Conservation (phyloP, 1,284 basidiomycete species). For the Naganishia albida region DNA sequence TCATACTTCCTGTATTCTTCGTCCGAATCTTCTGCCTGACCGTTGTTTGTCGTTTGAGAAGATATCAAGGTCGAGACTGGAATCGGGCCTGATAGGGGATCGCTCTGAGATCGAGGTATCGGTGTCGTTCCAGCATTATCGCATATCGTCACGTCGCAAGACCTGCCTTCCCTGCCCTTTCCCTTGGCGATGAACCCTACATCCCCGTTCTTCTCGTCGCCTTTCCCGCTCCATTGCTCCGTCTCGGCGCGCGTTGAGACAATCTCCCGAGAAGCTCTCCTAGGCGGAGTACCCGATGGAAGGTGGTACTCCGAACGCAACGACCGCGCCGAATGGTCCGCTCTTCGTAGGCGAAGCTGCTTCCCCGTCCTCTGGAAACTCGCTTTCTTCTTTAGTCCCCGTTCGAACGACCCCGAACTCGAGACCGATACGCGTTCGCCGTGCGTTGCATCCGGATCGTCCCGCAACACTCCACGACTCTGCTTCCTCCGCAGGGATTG, state of each 20-base stretch:
- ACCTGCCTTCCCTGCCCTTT: background rate
- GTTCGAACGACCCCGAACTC: background rate
- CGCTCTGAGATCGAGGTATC: conserved; percentile 19
- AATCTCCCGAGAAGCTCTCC: background rate
- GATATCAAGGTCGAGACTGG: no score
- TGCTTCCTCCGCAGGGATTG: conserved; percentile 13
- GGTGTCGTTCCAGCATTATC: conserved; percentile 7
- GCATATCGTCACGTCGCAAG: background rate
- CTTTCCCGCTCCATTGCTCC: background rate
- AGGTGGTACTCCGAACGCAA: conserved; percentile 16
- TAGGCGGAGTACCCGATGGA: background rate
- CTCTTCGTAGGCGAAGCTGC: background rate
- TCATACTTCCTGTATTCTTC: conserved; percentile 15
- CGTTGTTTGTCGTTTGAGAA: no score
- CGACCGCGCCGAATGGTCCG: conserved; percentile 6
- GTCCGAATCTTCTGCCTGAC: background rate
- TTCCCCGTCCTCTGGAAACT: conserved; percentile 16
- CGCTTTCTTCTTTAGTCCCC: conserved; percentile 14
- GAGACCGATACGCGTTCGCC: conserved; percentile 6
- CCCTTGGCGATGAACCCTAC: background rate
- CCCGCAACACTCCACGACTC: conserved; percentile 13
- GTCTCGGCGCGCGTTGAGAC: background rate
- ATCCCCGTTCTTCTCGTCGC: background rate
- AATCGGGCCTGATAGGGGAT: conserved; percentile 5
- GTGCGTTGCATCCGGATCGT: background rate